Evolutionary conservation across 2,329 filamentous ascomycete genomes (phyloP).

Genomic region (Talaromyces sp.): DNA sequence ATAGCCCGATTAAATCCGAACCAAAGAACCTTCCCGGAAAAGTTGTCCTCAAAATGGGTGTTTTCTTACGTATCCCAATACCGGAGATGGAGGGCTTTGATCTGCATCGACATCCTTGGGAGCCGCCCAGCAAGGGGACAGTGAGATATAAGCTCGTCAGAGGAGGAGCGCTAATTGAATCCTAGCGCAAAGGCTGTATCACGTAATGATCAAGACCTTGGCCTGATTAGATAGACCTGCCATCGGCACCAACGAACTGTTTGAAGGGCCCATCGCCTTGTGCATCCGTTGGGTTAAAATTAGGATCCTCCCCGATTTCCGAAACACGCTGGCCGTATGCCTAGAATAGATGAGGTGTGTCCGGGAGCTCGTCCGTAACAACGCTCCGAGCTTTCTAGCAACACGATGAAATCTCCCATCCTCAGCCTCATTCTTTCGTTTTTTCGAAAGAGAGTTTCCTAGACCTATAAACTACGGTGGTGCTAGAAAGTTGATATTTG

Average conservation of each 20-base stretch:
- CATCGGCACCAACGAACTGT: slow-evolving; percentile 15
- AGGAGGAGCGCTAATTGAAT: not conserved
- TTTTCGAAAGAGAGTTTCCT: slow-evolving; percentile 25
- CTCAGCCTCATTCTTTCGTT: slow-evolving; percentile 34
- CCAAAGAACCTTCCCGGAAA: slow-evolving; percentile 38
- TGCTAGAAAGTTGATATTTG: slow-evolving; percentile 38
- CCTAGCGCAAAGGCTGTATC: not conserved
- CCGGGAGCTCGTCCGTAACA: slow-evolving; percentile 31
- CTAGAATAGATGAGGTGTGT: slow-evolving; percentile 27
- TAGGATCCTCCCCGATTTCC: not conserved
- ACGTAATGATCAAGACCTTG: not conserved
- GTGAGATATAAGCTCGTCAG: not conserved
- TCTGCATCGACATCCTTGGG: slow-evolving; percentile 41
- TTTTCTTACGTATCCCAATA: slow-evolving; percentile 45
- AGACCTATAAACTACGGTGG: slow-evolving; percentile 34
- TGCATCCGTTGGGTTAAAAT: not conserved
- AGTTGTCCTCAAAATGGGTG: slow-evolving; percentile 48
- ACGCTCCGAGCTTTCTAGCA: slow-evolving; percentile 35
- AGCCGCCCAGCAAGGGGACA: slow-evolving; percentile 14
- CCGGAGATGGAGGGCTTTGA: slow-evolving; percentile 45
- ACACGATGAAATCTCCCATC: slow-evolving; percentile 31
- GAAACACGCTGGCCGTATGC: slow-evolving; percentile 14
- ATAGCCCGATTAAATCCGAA: slow-evolving; percentile 48
- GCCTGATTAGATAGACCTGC: slow-evolving; percentile 13
- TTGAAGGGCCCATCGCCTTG: not conserved